These are phyloP conservation scores for Suillus subalutaceus DNA, from an alignment of 768 basidiomycete species.

Conservation along the genomic window DNA sequence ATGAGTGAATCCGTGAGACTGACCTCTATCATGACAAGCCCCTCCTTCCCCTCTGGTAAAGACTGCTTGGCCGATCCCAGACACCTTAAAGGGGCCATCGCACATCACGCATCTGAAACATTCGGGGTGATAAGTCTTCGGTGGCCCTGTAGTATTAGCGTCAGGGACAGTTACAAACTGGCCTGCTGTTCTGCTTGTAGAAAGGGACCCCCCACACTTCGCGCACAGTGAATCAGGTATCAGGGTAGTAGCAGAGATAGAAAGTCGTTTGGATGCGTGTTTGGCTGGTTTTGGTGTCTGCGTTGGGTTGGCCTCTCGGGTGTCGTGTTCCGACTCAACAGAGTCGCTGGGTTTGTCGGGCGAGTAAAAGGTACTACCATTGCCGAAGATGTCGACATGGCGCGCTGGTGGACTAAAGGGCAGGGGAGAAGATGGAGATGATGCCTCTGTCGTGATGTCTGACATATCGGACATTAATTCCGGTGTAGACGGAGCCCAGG, in stretches of 20 bases:
- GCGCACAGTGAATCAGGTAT: constrained; percentile 54
- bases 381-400: constrained; percentile 17
- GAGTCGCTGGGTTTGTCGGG: constrained; percentile 23
- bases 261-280: constrained; percentile 27
- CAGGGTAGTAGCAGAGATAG: constrained; percentile 34
- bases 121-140: constrained; percentile 70
- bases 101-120: constrained; percentile 80
- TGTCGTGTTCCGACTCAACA: constrained; percentile 7
- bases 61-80: constrained; percentile 61
- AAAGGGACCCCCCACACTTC: constrained; percentile 61
- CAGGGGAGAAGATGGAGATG: constrained; percentile 56
- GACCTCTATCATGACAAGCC: constrained; percentile 69
- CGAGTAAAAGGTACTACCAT: constrained; percentile 10
- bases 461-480: constrained; percentile 64
- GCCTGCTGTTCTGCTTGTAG: constrained; percentile 58
- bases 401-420: constrained; percentile 36
- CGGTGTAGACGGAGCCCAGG: constrained; percentile 53
- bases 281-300: constrained; percentile 30
- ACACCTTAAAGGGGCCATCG: constrained; percentile 62
- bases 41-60: constrained; percentile 69
- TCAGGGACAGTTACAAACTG: constrained; percentile 75
- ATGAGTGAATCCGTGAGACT: constrained; percentile 11
- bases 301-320: constrained; percentile 16
- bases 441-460: constrained; percentile 57
- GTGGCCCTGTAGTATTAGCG: constrained; percentile 39